These are phyloP conservation scores for Chlorella sp. DNA, from an alignment of 139 green algal species.

Conservation along the genomic window DNA sequence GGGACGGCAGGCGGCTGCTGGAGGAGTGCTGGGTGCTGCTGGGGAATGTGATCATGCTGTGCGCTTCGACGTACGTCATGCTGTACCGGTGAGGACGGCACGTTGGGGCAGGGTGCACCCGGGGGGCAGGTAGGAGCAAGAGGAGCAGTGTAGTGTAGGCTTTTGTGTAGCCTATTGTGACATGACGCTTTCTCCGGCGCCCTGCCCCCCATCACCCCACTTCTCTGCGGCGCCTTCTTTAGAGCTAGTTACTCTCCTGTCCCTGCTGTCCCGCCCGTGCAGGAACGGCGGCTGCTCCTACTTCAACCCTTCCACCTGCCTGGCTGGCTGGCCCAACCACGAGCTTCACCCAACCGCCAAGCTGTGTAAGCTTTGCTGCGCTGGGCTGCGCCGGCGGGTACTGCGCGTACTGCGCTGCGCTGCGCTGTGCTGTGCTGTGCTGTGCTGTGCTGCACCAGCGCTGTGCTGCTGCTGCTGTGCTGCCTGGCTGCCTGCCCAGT, in stretches of 20 bases:
- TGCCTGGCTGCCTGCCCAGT: not conserved
- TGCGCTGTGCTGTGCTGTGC: too few relatives aligned
- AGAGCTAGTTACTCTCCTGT: too few relatives aligned
- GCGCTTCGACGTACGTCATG: constrained; percentile 18
- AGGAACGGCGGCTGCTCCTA: constrained; percentile 44
- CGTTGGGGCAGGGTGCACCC: not conserved
- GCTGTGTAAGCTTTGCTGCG: not conserved
- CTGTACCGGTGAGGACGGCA: constrained; percentile 1
- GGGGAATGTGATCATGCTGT: constrained; percentile 34
- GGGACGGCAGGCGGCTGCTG: constrained; percentile 12
- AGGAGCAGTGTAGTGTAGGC: not conserved
- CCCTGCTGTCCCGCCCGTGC: not conserved
- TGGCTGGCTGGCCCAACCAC: constrained; percentile 41
- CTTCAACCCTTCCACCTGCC: constrained; percentile 17
- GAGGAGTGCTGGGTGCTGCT: constrained; percentile 45
- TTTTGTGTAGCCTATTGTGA: too few relatives aligned
- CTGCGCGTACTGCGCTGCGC: too few relatives aligned
- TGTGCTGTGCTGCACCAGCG: not conserved
- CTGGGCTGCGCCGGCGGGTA: too few relatives aligned
- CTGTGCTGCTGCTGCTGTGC: not conserved
- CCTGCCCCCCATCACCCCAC: not conserved
- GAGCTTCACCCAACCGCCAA: constrained; percentile 7
- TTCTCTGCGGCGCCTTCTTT: too few relatives aligned
- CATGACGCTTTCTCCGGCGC: not conserved
- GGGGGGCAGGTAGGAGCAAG: not conserved